Conservation (phyloP, 1,284 basidiomycete genomes). For the Tetrapyrgos nigripes region DNA sequence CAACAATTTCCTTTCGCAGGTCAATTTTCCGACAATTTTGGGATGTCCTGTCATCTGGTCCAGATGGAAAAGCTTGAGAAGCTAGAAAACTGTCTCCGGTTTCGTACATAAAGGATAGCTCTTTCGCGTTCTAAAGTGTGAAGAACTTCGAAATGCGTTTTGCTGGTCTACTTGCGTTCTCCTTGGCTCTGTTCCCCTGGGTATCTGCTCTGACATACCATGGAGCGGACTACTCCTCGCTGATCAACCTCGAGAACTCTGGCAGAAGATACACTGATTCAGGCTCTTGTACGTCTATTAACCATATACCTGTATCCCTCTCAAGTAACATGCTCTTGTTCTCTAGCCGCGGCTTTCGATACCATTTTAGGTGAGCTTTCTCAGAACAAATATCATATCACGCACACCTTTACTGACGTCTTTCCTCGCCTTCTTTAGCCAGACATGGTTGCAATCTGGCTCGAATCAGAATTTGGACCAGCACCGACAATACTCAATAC, state of each 20-base stretch:
- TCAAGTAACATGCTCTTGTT: no score
- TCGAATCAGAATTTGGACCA: slow-evolving; percentile 68
- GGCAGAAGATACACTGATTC: slow-evolving; percentile 56
- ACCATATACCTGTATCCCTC: no score
- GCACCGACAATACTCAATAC: slow-evolving; percentile 54
- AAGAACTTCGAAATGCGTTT: background rate
- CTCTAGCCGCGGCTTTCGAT: slow-evolving; percentile 48
- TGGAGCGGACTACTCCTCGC: slow-evolving; percentile 67
- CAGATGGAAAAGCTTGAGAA: no score
- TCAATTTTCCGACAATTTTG: no score
- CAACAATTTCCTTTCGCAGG: no score
- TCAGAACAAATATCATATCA: no score
- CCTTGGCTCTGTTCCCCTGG: background rate
- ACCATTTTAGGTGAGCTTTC: no score
- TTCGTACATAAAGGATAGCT: no score
- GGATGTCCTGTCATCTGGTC: no score
- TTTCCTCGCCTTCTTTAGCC: no score
- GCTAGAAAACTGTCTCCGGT: no score
- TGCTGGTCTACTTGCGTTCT: background rate
- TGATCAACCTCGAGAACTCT: slow-evolving; percentile 57
- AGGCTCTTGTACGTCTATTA: slow-evolving; percentile 40
- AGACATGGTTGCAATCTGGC: slow-evolving; percentile 63
- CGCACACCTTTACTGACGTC: no score
- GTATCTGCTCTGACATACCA: slow-evolving; percentile 46
- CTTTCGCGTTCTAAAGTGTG: background rate